Evolutionary conservation across 306 rosid genomes (phyloP), one percentile per base, ranked within the genome.

Genomic region (Cicer chorassanicum): DNA sequence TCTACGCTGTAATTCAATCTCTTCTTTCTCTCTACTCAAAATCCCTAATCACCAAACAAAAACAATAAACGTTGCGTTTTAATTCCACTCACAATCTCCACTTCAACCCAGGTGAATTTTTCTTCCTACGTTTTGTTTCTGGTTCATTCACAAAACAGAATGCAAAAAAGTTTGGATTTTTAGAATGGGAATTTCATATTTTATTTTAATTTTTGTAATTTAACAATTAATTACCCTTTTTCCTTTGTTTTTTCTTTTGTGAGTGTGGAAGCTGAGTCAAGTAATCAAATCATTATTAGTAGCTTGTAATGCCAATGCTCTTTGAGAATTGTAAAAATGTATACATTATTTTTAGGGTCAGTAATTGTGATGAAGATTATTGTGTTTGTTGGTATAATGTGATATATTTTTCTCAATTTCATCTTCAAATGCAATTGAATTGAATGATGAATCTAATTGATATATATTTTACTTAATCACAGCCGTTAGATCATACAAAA

Each of bases 31-130:
- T 34, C 55, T 29, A n/a, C 36, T 45, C 39, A 39, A 9, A 66
- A 66, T 29, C 36, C 36, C 4, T 29, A 29, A 29, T 29, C 36
- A 29, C 36, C 49, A 7, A 19, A 2, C 21, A 2, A 4, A 44
- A 18, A 14, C 9, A 53, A 2, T 8, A 78, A 62, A 56, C 68
- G 42, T 79, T 4, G 76, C 75, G 63, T 79, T 75, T 79, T 48
- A 15, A 42, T 70, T 82, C 51, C 34, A 48, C 56, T 34, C 75
- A 50, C 49, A 74, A 3, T 79, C 21, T 68, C 77, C 18, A 53
- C 7, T 49, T 78, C 49, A 68, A 8, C 69, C 64, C 69, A 50
- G 74, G 81, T 79, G 19, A 83, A 41, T 65, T 78, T 65, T 34
- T n/a, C 61, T 55, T 16, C 8, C 6, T 5, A n/a, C 14, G 39